Conservation (phyloP, 768 basidiomycete species). For the Wakefieldia striispora region DNA sequence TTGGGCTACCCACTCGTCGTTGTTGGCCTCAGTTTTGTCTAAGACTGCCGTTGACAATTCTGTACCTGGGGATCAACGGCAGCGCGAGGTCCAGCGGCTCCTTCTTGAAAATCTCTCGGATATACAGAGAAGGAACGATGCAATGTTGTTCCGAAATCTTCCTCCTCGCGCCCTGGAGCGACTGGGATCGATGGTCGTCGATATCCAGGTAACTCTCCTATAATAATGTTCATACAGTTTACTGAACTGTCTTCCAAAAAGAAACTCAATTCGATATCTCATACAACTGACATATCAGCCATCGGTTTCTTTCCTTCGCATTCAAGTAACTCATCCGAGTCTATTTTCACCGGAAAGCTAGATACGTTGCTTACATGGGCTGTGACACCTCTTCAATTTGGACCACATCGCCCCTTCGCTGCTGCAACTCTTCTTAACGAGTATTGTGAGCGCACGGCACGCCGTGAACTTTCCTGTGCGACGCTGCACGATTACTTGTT, state of each 20-base stretch:
- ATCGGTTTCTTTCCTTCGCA: conserved; percentile 58
- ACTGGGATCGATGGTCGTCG: conserved; percentile 58
- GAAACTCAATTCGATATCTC: conserved; percentile 77
- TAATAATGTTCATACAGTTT: neutral
- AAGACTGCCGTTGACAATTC: conserved; percentile 35
- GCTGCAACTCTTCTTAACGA: conserved; percentile 65
- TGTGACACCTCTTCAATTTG: conserved; percentile 77
- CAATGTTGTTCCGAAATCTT: conserved; percentile 69
- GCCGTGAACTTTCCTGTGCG: conserved; percentile 57
- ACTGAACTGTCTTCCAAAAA: conserved; percentile 28
- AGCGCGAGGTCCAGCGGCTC: conserved; percentile 45
- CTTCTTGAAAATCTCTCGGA: conserved; percentile 64
- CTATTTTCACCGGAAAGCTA: conserved; percentile 62
- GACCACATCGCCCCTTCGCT: conserved; percentile 76
- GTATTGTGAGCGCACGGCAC: conserved; percentile 63
- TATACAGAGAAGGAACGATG: conserved; percentile 75
- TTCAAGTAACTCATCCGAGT: conserved; percentile 31
- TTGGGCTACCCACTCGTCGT: conserved; percentile 54
- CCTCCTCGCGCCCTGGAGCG: conserved; percentile 59
- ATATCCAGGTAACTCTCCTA: conserved; percentile 42
- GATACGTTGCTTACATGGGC: conserved; percentile 78
- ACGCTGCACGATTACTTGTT: conserved; percentile 76
- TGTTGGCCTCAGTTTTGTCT: conserved; percentile 40
- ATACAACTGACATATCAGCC: conserved; percentile 55
- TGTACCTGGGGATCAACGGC: conserved; percentile 24